A percentile compares a stretch with the other conserved stretches of the same genome.
phyloP scores from a whole-genome alignment of 2,329 filamentous ascomycete genomes.

The Claviceps sp. region DNA sequence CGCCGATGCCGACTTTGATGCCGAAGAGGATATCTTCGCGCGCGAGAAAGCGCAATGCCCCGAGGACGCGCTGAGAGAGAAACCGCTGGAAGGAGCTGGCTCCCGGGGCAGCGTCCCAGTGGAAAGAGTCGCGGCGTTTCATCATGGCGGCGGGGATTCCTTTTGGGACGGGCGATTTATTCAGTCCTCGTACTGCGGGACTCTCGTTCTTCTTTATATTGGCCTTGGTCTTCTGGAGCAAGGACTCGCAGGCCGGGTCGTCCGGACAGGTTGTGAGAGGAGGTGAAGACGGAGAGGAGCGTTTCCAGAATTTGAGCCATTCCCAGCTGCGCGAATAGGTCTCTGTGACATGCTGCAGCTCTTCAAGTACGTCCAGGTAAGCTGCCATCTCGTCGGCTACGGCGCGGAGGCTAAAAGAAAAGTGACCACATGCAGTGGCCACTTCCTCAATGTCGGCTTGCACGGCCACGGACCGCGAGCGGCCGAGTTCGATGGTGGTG shows the following conservation, averaged over 20 bases:
- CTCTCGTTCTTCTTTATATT: constrained; percentile 17
- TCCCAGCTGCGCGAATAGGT: constrained; percentile 55
- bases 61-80: constrained; percentile 32
- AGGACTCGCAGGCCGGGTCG: constrained; percentile 29
- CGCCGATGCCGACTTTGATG: constrained; percentile 85
- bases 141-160: constrained; percentile 43
- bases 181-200: constrained; percentile 27
- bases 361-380: constrained; percentile 73
- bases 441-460: constrained; percentile 95
- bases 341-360: constrained; percentile 61
- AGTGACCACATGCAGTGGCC: constrained; percentile 93
- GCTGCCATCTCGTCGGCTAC: constrained; percentile 81
- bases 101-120: constrained; percentile 41
- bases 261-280: constrained; percentile 9
- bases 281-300: not conserved
- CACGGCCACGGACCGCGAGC: constrained; percentile 55
- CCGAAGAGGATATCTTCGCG: constrained; percentile 59
- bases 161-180: constrained; percentile 39
- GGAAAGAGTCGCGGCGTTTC: constrained; percentile 37
- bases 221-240: constrained; percentile 24
- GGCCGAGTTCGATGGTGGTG: constrained; percentile 59
- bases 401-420: constrained; percentile 80
- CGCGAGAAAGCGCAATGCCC: constrained; percentile 32
- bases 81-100: constrained; percentile 29
- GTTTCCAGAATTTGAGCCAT: constrained; percentile 73